Conservation (phyloP, 352 stramenopile genomes). For the Pythium phragmiticola region DNA sequence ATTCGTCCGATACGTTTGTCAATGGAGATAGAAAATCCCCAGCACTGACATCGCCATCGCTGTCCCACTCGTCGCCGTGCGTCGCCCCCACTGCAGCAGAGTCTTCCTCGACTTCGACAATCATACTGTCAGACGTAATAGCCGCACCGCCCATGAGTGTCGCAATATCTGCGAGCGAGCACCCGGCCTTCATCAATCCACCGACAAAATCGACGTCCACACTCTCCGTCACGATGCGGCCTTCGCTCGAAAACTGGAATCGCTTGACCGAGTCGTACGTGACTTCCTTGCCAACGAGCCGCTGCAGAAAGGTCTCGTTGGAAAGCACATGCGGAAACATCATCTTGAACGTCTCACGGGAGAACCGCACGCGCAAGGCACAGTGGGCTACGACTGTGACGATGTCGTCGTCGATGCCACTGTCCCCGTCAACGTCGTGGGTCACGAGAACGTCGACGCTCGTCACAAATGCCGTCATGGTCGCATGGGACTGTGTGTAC, state of each 20-base stretch:
- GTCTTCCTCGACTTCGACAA: slow-evolving; percentile 13
- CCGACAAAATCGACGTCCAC: slow-evolving; percentile 23
- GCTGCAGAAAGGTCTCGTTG: slow-evolving; percentile 24
- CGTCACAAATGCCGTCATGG: slow-evolving; percentile 13
- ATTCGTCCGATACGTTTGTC: not conserved
- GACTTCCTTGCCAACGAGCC: slow-evolving; percentile 24
- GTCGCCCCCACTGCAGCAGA: not conserved
- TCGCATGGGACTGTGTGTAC: slow-evolving; percentile 25
- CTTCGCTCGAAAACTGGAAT: slow-evolving; percentile 24
- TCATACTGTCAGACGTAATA: slow-evolving; percentile 21
- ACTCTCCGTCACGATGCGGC: slow-evolving; percentile 16
- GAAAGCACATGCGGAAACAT: slow-evolving; percentile 31
- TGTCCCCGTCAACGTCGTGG: not conserved
- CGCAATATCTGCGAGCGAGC: slow-evolving; percentile 13
- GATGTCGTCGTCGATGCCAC: not conserved
- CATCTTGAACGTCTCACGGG: slow-evolving; percentile 23
- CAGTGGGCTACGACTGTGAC: slow-evolving; percentile 15
- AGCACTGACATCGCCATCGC: not conserved
- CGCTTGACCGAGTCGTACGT: slow-evolving; percentile 13
- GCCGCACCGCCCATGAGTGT: slow-evolving; percentile 15
- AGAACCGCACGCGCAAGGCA: slow-evolving; percentile 17
- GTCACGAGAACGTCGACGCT: not conserved
- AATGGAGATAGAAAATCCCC: not conserved
- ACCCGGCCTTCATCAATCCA: slow-evolving; percentile 14
- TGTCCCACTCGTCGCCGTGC: not conserved